Evolutionary conservation across 2,329 filamentous ascomycete genomes (phyloP).

Genomic region (Neoascochyta sp.): DNA sequence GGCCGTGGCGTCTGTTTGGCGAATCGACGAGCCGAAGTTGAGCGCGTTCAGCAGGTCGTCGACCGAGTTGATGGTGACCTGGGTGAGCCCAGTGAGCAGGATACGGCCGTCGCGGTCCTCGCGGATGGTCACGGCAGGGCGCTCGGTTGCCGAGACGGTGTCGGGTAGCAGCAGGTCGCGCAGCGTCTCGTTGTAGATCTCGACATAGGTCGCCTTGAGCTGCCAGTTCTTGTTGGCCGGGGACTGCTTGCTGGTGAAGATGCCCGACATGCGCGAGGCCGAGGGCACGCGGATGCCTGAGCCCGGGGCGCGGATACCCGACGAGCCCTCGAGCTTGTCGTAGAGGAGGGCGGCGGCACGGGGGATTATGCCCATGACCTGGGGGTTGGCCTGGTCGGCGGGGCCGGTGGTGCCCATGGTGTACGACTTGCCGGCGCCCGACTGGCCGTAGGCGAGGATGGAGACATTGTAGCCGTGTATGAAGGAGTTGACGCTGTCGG

Average conservation of each 20-base stretch:
- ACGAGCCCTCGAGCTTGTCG: constrained; percentile 69
- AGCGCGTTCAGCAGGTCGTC: constrained; percentile 87
- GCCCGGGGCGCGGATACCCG: constrained; percentile 58
- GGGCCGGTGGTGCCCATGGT: constrained; percentile 97
- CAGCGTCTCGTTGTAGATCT: constrained; percentile 97
- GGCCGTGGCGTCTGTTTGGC: constrained; percentile 93
- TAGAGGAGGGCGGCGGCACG: constrained; percentile 84
- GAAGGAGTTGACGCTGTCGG: constrained; percentile 85
- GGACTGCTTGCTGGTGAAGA: constrained; percentile 41
- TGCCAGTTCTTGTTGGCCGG: constrained; percentile 75
- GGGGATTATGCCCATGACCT: constrained; percentile 89
- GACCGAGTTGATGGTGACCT: constrained; percentile 83
- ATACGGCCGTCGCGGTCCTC: constrained; percentile 95
- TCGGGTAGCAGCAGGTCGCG: constrained; percentile 86
- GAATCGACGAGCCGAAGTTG: constrained; percentile 88
- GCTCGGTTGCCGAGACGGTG: constrained; percentile 63
- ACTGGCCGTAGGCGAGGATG: constrained; percentile 93
- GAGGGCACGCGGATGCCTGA: constrained; percentile 73
- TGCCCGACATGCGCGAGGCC: constrained; percentile 65
- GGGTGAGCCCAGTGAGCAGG: constrained; percentile 81
- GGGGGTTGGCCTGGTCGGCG: constrained; percentile 65
- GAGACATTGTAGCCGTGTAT: constrained; percentile 98
- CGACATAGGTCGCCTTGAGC: constrained; percentile 87
- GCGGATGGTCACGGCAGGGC: constrained; percentile 79
- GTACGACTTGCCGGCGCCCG: constrained; percentile 94